Percentiles rank a stretch among this genome's conserved stretches.
Conservation (phyloP, 345 rosid species). For the Excoecaria agallocha region DNA sequence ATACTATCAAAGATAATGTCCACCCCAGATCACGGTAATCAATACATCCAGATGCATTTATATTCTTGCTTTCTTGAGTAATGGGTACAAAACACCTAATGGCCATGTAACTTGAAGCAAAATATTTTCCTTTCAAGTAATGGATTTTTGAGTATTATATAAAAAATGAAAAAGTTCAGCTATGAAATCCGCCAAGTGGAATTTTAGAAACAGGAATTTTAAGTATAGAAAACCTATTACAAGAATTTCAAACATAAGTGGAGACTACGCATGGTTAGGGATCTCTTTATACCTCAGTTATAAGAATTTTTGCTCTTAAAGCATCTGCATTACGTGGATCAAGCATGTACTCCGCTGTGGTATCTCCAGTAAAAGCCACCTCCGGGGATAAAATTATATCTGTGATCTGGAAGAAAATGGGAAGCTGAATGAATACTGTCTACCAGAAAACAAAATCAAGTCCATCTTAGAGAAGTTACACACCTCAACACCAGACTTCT, state of each 20-base stretch:
- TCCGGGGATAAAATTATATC: slow-evolving; percentile 82
- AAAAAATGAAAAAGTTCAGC: not conserved
- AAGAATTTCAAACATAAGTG: not conserved
- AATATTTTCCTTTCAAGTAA: not conserved
- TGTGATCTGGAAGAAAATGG: slow-evolving; percentile 57
- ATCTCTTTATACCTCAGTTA: slow-evolving; percentile 75
- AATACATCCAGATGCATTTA: too few species aligned
- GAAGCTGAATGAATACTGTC: slow-evolving; percentile 18
- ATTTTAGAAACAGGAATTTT: not conserved
- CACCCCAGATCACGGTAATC: too few species aligned
- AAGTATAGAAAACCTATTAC: not conserved
- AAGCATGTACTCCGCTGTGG: slow-evolving; percentile 90
- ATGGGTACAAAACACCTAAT: not conserved
- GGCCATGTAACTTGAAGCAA: not conserved
- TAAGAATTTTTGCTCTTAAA: slow-evolving; percentile 84
- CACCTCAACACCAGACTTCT: slow-evolving; percentile 86
- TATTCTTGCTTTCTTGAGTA: not conserved
- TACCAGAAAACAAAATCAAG: not conserved
- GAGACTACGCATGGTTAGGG: not conserved
- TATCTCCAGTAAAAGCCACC: slow-evolving; percentile 94
- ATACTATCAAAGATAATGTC: too few species aligned
- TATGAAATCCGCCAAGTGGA: not conserved
- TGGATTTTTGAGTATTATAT: not conserved
- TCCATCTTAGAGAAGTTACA: slow-evolving; percentile 14
- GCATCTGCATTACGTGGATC: slow-evolving; percentile 96